phyloP scores from a whole-genome alignment of 257 asterid genomes.

The Nicotiana tomentosiformis region DNA sequence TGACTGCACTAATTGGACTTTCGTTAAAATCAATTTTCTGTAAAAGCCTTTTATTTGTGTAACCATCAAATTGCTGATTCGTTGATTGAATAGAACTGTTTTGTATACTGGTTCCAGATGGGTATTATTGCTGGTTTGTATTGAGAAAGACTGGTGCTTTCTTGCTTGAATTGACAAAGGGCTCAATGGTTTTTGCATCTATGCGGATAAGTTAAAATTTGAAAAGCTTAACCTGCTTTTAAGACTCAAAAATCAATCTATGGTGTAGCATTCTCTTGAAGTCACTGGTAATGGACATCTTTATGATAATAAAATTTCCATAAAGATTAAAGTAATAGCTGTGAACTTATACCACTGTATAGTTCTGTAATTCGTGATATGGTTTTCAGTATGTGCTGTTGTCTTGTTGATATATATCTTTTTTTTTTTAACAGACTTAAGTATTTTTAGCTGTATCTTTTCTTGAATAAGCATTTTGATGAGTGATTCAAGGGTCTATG shows the following conservation, averaged over 20 bases:
- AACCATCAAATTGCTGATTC: no score
- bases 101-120: background rate
- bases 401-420: background rate
- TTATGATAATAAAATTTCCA: background rate
- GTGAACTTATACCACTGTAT: background rate
- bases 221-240: background rate
- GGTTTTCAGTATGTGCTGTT: background rate
- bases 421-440: background rate
- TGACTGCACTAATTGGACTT: no score
- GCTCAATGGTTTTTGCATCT: background rate
- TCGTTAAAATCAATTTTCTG: no score
- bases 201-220: background rate
- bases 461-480: background rate
- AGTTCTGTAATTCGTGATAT: background rate
- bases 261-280: background rate
- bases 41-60: no score
- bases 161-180: no score
- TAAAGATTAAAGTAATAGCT: background rate
- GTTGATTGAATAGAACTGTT: no score
- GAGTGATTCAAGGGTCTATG: background rate
- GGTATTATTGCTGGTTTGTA: background rate
- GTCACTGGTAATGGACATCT: background rate
- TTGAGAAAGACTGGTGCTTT: background rate
- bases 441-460: background rate
- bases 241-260: background rate